These are phyloP conservation scores for Claviceps africana DNA, from an alignment of 2,329 filamentous ascomycete species.

Conservation along the genomic window DNA sequence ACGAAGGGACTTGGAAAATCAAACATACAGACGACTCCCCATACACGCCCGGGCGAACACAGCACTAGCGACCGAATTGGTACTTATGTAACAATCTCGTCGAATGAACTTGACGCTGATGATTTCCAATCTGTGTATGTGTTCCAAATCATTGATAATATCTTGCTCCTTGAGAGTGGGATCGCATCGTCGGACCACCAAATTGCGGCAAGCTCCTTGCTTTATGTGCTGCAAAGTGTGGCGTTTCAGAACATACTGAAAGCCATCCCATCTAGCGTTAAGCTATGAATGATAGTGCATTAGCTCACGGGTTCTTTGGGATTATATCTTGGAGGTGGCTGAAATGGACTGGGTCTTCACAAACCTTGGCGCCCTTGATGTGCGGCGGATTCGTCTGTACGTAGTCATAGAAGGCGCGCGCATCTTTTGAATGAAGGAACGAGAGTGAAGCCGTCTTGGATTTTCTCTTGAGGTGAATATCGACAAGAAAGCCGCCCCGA, in stretches of 20 bases:
- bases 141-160: constrained; percentile 62
- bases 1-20: no score
- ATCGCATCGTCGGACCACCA: constrained; percentile 50
- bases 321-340: background rate
- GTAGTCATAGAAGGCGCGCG: constrained; percentile 51
- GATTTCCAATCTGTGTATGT: constrained; percentile 67
- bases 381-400: constrained; percentile 52
- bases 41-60: no score
- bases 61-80: constrained; percentile 36
- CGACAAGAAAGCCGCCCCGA: constrained; percentile 56
- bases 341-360: background rate
- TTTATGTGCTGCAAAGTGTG: constrained; percentile 52
- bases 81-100: constrained; percentile 52
- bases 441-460: constrained; percentile 44
- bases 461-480: constrained; percentile 49
- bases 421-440: constrained; percentile 50
- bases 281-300: constrained; percentile 32
- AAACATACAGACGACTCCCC: no score
- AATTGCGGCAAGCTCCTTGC: constrained; percentile 56
- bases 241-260: constrained; percentile 50
- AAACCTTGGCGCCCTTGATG: constrained; percentile 48
- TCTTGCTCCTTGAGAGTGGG: constrained; percentile 44
- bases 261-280: constrained; percentile 53
- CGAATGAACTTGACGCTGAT: constrained; percentile 47
- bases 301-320: background rate